These are phyloP conservation scores for Coccomyxa sp. DNA, from an alignment of 139 green algal genomes.

Conservation along the genomic window DNA sequence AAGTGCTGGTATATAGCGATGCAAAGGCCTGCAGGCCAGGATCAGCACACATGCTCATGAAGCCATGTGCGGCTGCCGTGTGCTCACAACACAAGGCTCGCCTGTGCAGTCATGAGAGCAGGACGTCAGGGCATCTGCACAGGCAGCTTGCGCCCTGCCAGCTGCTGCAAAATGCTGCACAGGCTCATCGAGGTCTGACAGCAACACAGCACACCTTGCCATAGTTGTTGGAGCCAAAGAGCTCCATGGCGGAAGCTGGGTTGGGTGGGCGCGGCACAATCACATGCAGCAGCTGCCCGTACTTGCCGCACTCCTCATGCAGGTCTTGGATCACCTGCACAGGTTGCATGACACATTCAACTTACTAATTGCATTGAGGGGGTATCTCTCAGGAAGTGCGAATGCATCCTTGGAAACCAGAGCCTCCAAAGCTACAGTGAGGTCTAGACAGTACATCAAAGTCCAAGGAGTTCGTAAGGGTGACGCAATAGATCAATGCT, in stretches of 20 bases:
- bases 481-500: not conserved
- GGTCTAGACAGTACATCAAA: not conserved
- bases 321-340: constrained; percentile 62
- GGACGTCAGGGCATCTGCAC: too few relatives aligned
- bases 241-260: constrained; percentile 1
- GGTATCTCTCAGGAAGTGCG: not conserved
- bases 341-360: too few relatives aligned
- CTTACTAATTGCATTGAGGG: not conserved
- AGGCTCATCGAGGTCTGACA: not conserved
- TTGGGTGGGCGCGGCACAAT: constrained; percentile 49
- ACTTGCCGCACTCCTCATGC: constrained; percentile 57
- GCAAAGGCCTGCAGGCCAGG: not conserved
- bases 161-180: not conserved
- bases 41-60: not conserved
- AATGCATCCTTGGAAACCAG: not conserved
- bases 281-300: constrained; percentile 47
- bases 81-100: not conserved
- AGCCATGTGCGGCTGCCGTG: not conserved
- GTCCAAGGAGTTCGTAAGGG: too few relatives aligned
- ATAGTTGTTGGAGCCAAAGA: constrained; percentile 41
- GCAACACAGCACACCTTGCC: constrained; percentile 45
- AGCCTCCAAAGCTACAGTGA: not conserved
- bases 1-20: not conserved
- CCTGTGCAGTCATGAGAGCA: not conserved
- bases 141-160: not conserved